Percentiles rank a stretch among this genome's conserved stretches.
Conservation (phyloP, 1,139 yeast genomes). For the Yamadazyma triangularis region DNA sequence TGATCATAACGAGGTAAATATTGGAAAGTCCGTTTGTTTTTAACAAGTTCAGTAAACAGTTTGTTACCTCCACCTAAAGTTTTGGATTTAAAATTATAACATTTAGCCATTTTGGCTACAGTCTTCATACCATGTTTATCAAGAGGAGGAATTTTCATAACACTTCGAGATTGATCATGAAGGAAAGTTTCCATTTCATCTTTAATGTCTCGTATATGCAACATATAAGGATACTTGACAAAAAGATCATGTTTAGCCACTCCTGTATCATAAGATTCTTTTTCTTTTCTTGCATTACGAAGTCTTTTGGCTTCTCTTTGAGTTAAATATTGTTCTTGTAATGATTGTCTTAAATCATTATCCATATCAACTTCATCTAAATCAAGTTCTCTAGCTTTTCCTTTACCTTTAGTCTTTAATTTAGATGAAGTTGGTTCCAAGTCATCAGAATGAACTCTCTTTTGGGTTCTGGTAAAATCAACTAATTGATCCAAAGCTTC, state of each 20-base stretch:
- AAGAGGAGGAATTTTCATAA: slow-evolving; percentile 79
- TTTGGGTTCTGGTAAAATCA: slow-evolving; percentile 35
- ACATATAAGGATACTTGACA: slow-evolving; percentile 59
- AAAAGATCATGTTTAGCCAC: slow-evolving; percentile 42
- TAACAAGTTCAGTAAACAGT: slow-evolving; percentile 51
- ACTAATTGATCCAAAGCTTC: slow-evolving; percentile 46
- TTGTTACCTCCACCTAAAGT: slow-evolving; percentile 51
- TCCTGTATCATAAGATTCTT: slow-evolving; percentile 18
- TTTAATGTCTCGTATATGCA: slow-evolving; percentile 64
- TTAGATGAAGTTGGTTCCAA: slow-evolving; percentile 35
- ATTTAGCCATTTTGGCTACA: slow-evolving; percentile 54
- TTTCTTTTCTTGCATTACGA: slow-evolving; percentile 31
- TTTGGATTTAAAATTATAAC: slow-evolving; percentile 51
- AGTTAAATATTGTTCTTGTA: slow-evolving; percentile 51
- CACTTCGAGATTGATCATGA: slow-evolving; percentile 42
- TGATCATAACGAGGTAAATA: slow-evolving; percentile 51
- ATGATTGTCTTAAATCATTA: slow-evolving; percentile 45
- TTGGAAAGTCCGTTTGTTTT: slow-evolving; percentile 51
- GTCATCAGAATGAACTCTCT: slow-evolving; percentile 17
- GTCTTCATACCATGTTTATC: slow-evolving; percentile 76
- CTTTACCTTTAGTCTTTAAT: slow-evolving; percentile 50
- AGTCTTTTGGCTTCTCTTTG: slow-evolving; percentile 43
- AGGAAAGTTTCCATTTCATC: slow-evolving; percentile 63
- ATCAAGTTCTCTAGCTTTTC: slow-evolving; percentile 53
- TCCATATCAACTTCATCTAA: slow-evolving; percentile 48